Evolutionary conservation across 148 eudicot genomes (phyloP).

Genomic region (Polygonum maritimum): DNA sequence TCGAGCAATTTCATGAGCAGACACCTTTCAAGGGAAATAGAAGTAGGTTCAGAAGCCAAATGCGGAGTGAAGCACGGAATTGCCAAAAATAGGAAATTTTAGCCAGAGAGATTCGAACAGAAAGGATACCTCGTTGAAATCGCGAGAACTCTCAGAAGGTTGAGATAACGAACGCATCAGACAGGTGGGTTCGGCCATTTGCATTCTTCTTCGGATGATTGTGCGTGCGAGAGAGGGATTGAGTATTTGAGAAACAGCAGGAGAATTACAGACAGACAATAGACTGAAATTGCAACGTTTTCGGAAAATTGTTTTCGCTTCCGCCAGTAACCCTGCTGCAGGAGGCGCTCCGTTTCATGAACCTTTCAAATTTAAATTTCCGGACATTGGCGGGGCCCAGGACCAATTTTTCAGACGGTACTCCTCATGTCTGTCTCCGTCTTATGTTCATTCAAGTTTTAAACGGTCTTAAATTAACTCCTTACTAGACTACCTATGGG

Average conservation of each 20-base stretch:
- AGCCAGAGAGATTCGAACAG: background rate
- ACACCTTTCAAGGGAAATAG: background rate
- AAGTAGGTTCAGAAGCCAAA: background rate
- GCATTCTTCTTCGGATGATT: background rate
- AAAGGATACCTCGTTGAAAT: constrained; percentile 24
- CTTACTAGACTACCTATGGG: too few species aligned
- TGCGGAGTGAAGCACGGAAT: background rate
- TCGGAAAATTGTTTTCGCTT: background rate
- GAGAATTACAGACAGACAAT: too few species aligned
- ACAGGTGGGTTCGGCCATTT: constrained; percentile 34
- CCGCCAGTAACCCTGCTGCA: background rate
- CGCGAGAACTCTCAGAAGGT: constrained; percentile 25
- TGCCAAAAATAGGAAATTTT: background rate
- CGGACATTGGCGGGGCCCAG: background rate
- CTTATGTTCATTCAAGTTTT: too few species aligned
- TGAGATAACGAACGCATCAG: constrained; percentile 40
- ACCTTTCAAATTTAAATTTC: background rate
- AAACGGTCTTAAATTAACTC: too few species aligned
- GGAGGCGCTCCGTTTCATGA: background rate
- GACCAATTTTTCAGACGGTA: too few species aligned
- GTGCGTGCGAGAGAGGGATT: background rate
- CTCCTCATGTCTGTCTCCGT: too few species aligned
- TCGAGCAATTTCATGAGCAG: background rate
- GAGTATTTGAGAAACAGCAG: background rate
- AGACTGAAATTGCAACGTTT: background rate